phyloP scores from a whole-genome alignment of 176 grass and related monocot genomes.

The Cenchrus americanus region DNA sequence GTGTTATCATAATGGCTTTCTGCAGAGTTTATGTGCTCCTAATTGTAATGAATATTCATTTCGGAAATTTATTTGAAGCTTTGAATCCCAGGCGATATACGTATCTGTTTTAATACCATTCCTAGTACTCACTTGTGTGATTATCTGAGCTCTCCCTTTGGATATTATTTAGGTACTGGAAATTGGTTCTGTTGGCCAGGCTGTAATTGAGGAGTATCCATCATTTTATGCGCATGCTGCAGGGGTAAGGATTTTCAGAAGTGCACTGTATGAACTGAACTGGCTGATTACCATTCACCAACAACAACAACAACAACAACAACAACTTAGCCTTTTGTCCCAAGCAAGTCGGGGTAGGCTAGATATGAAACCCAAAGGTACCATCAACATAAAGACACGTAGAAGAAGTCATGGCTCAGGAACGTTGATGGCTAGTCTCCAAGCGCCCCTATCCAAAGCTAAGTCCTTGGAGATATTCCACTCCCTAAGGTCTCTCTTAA shows the following conservation, averaged over 20 bases:
- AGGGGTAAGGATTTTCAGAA: constrained; percentile 59
- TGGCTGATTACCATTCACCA: background rate
- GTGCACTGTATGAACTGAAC: constrained; percentile 5
- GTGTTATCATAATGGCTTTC: constrained; percentile 14
- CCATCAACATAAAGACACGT: too few relatives aligned
- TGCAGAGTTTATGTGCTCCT: constrained; percentile 12
- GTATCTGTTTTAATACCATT: constrained; percentile 12
- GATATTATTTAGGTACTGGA: constrained; percentile 70
- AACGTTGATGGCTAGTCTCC: too few relatives aligned
- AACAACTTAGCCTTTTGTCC: too few relatives aligned
- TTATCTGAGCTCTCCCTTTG: constrained; percentile 16
- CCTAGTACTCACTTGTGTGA: background rate
- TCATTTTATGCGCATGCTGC: constrained; percentile 79
- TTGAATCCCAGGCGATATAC: background rate
- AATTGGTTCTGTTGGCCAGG: constrained; percentile 90
- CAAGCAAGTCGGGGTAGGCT: too few relatives aligned
- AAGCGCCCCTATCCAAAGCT: too few relatives aligned
- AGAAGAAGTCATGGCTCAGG: too few relatives aligned
- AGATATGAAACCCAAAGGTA: too few relatives aligned
- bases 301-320: too few relatives aligned
- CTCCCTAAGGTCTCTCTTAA: too few relatives aligned
- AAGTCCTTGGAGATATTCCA: too few relatives aligned
- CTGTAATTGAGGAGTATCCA: constrained; percentile 56
- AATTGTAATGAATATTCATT: constrained; percentile 17
- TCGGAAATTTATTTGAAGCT: constrained; percentile 26